Conservation (phyloP, 2,329 filamentous ascomycete genomes). For the Penicillium sp. region DNA sequence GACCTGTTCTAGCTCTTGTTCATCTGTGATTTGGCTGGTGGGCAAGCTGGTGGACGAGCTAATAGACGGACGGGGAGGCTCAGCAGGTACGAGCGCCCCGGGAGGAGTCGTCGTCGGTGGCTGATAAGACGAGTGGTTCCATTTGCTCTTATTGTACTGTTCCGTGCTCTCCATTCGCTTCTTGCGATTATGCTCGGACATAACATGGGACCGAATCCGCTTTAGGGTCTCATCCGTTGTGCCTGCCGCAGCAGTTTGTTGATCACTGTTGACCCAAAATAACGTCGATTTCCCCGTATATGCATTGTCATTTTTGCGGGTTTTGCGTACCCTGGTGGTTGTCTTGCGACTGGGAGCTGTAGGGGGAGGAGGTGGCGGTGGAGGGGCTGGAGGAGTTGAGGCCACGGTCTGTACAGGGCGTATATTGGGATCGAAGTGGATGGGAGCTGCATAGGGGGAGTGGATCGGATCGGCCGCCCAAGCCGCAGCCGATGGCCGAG, state of each 20-base stretch:
- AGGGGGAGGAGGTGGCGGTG: constrained; percentile 1
- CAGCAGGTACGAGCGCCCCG: constrained; percentile 8
- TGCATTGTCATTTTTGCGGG: constrained; percentile 34
- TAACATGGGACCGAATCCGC: constrained; percentile 43
- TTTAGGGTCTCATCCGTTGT: constrained; percentile 41
- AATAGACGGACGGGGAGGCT: constrained; percentile 2
- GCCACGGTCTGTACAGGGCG: not conserved
- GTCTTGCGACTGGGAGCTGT: constrained; percentile 18
- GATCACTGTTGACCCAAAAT: constrained; percentile 42
- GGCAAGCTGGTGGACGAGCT: constrained; percentile 1
- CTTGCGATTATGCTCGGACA: constrained; percentile 44
- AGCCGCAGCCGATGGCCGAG: constrained; percentile 17
- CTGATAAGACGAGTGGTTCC: constrained; percentile 38
- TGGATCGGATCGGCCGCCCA: constrained; percentile 21
- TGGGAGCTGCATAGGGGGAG: constrained; percentile 6
- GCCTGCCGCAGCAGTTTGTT: constrained; percentile 36
- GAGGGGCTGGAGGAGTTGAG: not conserved
- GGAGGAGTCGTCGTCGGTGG: constrained; percentile 26
- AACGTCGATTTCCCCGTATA: constrained; percentile 33
- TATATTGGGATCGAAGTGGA: constrained; percentile 6
- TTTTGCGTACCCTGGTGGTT: constrained; percentile 33
- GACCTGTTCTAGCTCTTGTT: constrained; percentile 11
- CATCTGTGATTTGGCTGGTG: constrained; percentile 9
- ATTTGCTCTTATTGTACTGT: constrained; percentile 39
- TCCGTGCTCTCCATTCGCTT: constrained; percentile 41